phyloP scores from a whole-genome alignment of 2,329 filamentous ascomycete genomes.

The Thelonectria olida region DNA sequence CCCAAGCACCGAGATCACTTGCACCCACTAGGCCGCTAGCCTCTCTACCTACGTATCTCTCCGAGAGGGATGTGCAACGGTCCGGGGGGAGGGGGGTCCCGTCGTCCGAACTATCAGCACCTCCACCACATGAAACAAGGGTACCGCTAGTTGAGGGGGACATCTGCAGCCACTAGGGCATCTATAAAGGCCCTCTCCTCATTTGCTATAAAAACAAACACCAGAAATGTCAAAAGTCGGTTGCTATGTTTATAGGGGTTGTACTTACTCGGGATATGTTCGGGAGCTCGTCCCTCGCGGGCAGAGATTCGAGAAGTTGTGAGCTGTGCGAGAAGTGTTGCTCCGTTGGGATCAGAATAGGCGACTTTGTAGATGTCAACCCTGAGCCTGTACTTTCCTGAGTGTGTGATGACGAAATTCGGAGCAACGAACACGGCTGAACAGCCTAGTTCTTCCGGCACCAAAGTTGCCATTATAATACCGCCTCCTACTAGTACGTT shows the following conservation, averaged over 20 bases:
- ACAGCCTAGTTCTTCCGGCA: neutral
- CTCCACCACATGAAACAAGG: too few relatives aligned
- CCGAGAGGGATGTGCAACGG: too few relatives aligned
- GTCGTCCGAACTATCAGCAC: too few relatives aligned
- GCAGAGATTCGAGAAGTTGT: conserved; percentile 29
- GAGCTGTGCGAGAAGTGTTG: conserved; percentile 25
- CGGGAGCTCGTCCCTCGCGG: conserved; percentile 4
- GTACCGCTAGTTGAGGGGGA: too few relatives aligned
- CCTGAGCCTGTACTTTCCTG: conserved; percentile 39
- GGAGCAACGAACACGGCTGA: conserved; percentile 38
- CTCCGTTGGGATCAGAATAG: conserved; percentile 19
- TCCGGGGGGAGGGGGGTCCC: too few relatives aligned
- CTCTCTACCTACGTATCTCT: too few relatives aligned
- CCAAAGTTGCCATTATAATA: conserved; percentile 27
- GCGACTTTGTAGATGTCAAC: conserved; percentile 41
- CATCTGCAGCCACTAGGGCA: too few relatives aligned
- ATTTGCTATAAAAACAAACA: neutral
- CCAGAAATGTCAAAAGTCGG: neutral
- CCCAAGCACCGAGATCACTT: too few relatives aligned
- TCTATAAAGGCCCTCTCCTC: too few relatives aligned
- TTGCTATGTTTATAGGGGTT: neutral
- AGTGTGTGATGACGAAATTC: conserved; percentile 32
- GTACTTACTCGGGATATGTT: conserved; percentile 17
- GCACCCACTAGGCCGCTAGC: too few relatives aligned
- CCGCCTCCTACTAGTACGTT: conserved; percentile 30